These are phyloP conservation scores for Amaranthus hypochondriacus DNA, from an alignment of 148 eudicot species.

Conservation along the genomic window DNA sequence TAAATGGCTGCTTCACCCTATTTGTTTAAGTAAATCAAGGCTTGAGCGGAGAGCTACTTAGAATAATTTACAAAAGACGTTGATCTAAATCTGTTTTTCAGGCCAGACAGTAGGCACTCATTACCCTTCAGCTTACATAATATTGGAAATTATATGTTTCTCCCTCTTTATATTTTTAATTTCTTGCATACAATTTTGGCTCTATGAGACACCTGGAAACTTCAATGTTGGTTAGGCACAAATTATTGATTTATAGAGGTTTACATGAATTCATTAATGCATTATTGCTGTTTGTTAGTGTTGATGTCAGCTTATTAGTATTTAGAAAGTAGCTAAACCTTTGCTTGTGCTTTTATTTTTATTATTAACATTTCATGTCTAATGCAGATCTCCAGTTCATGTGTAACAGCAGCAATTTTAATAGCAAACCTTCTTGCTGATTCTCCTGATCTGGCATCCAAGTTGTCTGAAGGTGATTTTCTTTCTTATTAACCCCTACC, in stretches of 20 bases:
- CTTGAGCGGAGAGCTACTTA: not conserved
- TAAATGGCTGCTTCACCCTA: not conserved
- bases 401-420: conserved; percentile 81
- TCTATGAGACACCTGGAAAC: not conserved
- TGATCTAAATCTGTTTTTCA: not conserved
- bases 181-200: not conserved
- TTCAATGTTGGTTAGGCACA: not conserved
- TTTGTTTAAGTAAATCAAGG: not conserved
- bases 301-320: not conserved
- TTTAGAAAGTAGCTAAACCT: not conserved
- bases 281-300: not conserved
- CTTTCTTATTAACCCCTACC: not conserved
- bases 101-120: too few species aligned
- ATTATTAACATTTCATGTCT: not conserved
- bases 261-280: not conserved
- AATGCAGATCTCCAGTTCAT: conserved; percentile 75
- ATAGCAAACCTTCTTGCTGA: conserved; percentile 83
- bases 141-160: not conserved
- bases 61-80: not conserved
- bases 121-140: not conserved
- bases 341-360: not conserved
- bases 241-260: not conserved
- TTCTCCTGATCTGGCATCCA: conserved; percentile 47
- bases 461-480: conserved; percentile 60
- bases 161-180: too few species aligned